phyloP scores from a whole-genome alignment of 495 filamentous ascomycete genomes.

The Neurospora cerealis region DNA sequence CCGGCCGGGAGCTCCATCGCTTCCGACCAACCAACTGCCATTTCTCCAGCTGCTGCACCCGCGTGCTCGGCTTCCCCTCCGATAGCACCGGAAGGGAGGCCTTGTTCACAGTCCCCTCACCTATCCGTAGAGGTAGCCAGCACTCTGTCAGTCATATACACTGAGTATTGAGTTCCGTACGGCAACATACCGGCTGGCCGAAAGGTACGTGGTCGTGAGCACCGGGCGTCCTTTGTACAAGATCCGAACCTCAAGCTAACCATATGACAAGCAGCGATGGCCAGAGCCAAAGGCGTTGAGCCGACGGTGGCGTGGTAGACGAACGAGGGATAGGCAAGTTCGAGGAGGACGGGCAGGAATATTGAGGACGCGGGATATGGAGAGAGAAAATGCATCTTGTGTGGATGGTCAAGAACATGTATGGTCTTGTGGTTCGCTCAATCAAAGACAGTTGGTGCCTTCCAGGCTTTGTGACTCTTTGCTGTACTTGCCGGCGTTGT shows the following conservation, averaged over 20 bases:
- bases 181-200: background rate
- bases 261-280: background rate
- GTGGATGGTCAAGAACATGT: background rate
- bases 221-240: background rate
- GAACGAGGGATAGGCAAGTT: background rate
- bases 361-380: background rate
- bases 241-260: background rate
- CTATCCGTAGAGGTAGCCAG: no score
- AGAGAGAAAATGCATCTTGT: background rate
- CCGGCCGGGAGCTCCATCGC: background rate
- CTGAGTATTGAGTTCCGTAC: no score
- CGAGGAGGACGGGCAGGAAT: background rate
- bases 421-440: background rate
- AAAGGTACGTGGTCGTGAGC: background rate
- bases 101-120: no score
- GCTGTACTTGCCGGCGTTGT: background rate
- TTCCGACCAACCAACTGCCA: background rate
- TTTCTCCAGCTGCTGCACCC: background rate
- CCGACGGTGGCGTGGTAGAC: background rate
- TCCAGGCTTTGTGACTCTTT: background rate
- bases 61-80: background rate
- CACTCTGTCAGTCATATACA: no score
- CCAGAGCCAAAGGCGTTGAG: background rate
- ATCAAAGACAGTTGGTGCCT: background rate
- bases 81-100: no score